Base-by-base conservation (phyloP, 2,329 filamentous ascomycete genomes). In the Nemania abortiva region DNA sequence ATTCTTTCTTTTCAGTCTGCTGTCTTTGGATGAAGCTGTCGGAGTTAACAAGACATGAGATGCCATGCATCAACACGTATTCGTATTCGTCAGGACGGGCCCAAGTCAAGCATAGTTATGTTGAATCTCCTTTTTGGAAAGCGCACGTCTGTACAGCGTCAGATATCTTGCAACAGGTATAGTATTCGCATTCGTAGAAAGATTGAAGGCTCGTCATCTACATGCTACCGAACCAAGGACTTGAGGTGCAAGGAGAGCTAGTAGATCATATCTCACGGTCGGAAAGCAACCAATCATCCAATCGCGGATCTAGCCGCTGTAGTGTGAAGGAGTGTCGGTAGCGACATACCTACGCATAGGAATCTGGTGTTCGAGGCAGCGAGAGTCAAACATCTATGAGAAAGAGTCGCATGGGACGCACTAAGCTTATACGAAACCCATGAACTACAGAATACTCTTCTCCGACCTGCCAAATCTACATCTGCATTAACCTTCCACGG, bases 1-100 rank as follows among this genome's bases (percentile, higher is more conserved):
- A 34, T 42, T 42, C 7, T 42, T 42, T 42, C 9, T 10, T 10
- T 42, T 42, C 13, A 42, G 37, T 42, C 37, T 3, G 37, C 13
- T 42, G 37, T 15, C 37, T 42, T 15, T 42, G 10, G 24, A 50
- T 50, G 45, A 50, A 50, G 18, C 13, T 24, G 2, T 49, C 29
- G 42, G 42, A 18, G n/a, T 50, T 34, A 29, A 37, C n/a, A 4
- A 22, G 27, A 50, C 50, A 50, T 27, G 27, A 37, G 29, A 37
- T n/a, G 6, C 6, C 13, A 34, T 34, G 11, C 6, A n/a, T 50
- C 15, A 31, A 53, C 3, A 53, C 58, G 58, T 61, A 53, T 61
- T 61, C 58, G 58, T 61, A 53, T 61, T 53, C 58, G 58, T 39
- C 47, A 42, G 45, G 34, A 31, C 47, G 3, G 6, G 18, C 31